phyloP scores from a whole-genome alignment of 2,329 filamentous ascomycete genomes.

The Teratosphaeria gauchensis region DNA sequence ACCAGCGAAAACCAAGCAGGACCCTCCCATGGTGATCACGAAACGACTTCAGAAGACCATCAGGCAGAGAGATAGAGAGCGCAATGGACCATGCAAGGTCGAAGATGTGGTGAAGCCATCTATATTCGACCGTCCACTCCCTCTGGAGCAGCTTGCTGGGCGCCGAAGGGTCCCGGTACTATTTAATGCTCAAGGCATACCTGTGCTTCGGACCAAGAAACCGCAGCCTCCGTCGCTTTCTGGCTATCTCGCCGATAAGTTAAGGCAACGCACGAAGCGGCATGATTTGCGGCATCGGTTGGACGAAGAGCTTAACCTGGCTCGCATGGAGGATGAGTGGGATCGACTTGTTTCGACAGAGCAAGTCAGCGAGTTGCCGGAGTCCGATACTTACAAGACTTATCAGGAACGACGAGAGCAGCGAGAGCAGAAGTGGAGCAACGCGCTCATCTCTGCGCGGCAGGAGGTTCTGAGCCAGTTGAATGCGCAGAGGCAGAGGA shows the following conservation, averaged over 20 bases:
- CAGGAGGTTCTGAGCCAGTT: slow-evolving; percentile 16
- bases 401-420: not conserved
- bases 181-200: slow-evolving; percentile 42
- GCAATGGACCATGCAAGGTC: not conserved
- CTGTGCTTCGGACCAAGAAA: slow-evolving; percentile 58
- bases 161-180: slow-evolving; percentile 51
- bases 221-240: slow-evolving; percentile 53
- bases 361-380: slow-evolving; percentile 6
- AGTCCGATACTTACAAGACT: not conserved
- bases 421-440: slow-evolving; percentile 21
- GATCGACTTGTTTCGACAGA: slow-evolving; percentile 29
- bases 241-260: slow-evolving; percentile 47
- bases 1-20: slow-evolving; percentile 15
- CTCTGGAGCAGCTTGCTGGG: slow-evolving; percentile 33
- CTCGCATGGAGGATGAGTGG: slow-evolving; percentile 39
- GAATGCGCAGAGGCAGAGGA: slow-evolving; percentile 20
- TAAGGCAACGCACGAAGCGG: slow-evolving; percentile 34
- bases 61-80: not conserved
- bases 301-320: slow-evolving; percentile 32
- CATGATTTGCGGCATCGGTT: slow-evolving; percentile 32
- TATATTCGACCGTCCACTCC: slow-evolving; percentile 19
- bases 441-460: slow-evolving; percentile 31
- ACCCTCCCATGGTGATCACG: slow-evolving; percentile 2
- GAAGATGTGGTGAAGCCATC: slow-evolving; percentile 1
- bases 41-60: not conserved